These are phyloP conservation scores for Aurinia saxatilis DNA, from an alignment of 345 rosid genomes.

Conservation along the genomic window DNA sequence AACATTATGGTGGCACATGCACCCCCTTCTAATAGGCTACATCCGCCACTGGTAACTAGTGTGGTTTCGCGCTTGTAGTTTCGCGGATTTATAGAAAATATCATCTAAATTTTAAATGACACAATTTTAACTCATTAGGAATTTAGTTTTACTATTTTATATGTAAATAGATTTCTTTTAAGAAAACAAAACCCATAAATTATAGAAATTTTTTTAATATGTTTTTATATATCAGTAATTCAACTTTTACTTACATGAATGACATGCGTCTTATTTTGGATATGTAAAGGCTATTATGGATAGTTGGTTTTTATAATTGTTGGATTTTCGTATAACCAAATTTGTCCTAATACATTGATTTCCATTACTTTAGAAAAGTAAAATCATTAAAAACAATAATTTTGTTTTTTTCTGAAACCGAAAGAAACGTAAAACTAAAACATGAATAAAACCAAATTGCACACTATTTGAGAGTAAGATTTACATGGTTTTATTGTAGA, in stretches of 20 bases:
- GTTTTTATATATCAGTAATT: no score
- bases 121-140: not conserved
- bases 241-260: no score
- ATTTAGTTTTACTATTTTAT: no score
- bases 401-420: not conserved
- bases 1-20: no score
- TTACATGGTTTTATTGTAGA: not conserved
- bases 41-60: not conserved
- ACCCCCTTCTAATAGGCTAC: no score
- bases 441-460: not conserved
- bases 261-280: conserved; percentile 11
- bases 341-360: not conserved
- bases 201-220: no score
- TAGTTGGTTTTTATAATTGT: no score
- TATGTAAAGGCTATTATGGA: no score
- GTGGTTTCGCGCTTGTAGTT: not conserved
- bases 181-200: no score
- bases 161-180: no score
- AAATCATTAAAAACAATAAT: not conserved
- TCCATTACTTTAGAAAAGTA: not conserved
- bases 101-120: not conserved
- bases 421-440: not conserved
- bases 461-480: not conserved
- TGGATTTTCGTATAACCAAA: not conserved
- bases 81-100: no score